Percentiles rank a stretch among this genome's conserved stretches.
Conservation (phyloP, 805 yeast species). For the Metschnikowia borealis region DNA sequence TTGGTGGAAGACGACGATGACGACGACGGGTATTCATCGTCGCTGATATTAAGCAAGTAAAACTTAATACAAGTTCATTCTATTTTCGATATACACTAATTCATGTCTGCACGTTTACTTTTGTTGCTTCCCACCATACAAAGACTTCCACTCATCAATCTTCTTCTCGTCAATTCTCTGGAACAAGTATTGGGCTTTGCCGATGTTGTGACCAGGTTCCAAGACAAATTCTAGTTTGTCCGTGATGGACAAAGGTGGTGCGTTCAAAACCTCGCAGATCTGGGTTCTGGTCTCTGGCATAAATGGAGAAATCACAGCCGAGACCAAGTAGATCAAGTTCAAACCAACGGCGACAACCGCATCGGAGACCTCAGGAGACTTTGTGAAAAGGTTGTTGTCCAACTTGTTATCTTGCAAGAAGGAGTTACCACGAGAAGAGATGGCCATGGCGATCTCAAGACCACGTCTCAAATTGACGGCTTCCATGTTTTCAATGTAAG, state of each 20-base stretch:
- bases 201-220: slow-evolving; percentile 79
- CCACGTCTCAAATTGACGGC: slow-evolving; percentile 80
- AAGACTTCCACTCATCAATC: slow-evolving; percentile 79
- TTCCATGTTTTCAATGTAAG: slow-evolving; percentile 72
- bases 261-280: slow-evolving; percentile 77
- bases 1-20: slow-evolving; percentile 15
- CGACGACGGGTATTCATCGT: slow-evolving; percentile 7
- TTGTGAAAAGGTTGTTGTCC: slow-evolving; percentile 78
- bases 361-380: slow-evolving; percentile 75
- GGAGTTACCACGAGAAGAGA: slow-evolving; percentile 89
- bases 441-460: slow-evolving; percentile 83
- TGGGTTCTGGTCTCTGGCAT: slow-evolving; percentile 79
- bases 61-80: not conserved
- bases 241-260: slow-evolving; percentile 73
- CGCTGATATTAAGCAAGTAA: not conserved
- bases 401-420: slow-evolving; percentile 95
- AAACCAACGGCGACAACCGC: slow-evolving; percentile 91
- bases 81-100: not conserved
- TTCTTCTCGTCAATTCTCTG: slow-evolving; percentile 86
- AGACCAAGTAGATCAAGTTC: slow-evolving; percentile 81
- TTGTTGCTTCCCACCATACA: slow-evolving; percentile 77
- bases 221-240: slow-evolving; percentile 69
- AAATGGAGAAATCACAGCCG: slow-evolving; percentile 78
- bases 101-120: slow-evolving; percentile 4
- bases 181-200: slow-evolving; percentile 88